phyloP scores from a whole-genome alignment of 2,329 filamentous ascomycete genomes.

The Curvularia verruculosa region DNA sequence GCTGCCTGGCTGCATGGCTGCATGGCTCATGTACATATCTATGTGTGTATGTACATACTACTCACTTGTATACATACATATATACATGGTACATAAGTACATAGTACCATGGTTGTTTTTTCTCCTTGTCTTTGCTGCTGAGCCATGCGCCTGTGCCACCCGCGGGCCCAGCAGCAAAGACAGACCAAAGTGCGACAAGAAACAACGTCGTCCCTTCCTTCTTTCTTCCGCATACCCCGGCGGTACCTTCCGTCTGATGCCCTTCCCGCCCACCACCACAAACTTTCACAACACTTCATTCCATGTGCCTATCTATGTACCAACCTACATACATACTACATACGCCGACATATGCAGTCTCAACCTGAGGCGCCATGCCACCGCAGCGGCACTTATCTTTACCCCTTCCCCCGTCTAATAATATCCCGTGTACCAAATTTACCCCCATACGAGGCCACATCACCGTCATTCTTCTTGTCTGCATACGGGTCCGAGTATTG shows the following conservation, averaged over 20 bases:
- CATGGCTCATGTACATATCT: too few relatives aligned
- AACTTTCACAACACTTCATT: not conserved
- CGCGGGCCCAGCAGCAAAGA: not conserved
- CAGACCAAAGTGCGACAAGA: slow-evolving; percentile 7
- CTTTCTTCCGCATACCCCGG: not conserved
- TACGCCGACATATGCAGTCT: slow-evolving; percentile 6
- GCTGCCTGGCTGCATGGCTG: not conserved
- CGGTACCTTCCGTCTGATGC: not conserved
- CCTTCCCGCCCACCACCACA: not conserved
- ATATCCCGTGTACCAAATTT: slow-evolving; percentile 9
- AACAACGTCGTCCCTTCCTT: not conserved
- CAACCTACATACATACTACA: too few relatives aligned
- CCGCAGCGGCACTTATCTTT: not conserved
- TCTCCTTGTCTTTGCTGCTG: slow-evolving; percentile 5
- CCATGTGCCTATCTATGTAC: too few relatives aligned
- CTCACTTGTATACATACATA: too few relatives aligned
- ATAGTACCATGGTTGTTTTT: not conserved
- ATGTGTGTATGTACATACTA: too few relatives aligned
- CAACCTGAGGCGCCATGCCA: slow-evolving; percentile 12
- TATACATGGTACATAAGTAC: too few relatives aligned
- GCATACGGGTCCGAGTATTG: not conserved
- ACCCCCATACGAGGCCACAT: not conserved
- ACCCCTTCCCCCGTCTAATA: slow-evolving; percentile 10
- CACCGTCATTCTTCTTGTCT: not conserved
- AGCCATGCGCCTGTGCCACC: not conserved